These are phyloP conservation scores for Xanthoceras sorbifolium DNA, from an alignment of 345 rosid species.

Conservation along the genomic window DNA sequence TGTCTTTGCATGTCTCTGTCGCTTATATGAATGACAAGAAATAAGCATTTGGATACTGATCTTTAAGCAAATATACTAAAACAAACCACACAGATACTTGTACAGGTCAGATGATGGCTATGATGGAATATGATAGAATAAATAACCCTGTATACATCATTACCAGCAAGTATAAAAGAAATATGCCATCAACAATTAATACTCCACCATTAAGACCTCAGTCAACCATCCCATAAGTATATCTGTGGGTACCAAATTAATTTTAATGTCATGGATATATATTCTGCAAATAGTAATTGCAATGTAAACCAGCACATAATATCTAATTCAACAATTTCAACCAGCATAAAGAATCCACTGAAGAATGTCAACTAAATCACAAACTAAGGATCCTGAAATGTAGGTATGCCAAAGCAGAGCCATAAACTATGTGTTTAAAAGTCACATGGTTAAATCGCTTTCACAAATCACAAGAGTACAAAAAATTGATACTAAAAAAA, in stretches of 20 bases:
- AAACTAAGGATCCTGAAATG: not conserved
- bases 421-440: no score
- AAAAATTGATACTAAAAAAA: conserved; percentile 1
- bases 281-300: not conserved
- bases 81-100: not conserved
- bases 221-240: not conserved
- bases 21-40: not conserved
- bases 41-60: not conserved
- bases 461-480: not conserved
- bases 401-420: not conserved
- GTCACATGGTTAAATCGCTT: not conserved
- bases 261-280: not conserved
- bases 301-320: not conserved
- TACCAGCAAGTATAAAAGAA: not conserved
- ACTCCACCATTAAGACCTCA: not conserved
- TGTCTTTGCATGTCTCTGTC: not conserved
- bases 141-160: not conserved
- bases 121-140: not conserved
- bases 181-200: not conserved
- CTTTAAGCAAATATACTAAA: not conserved
- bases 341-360: not conserved
- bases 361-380: not conserved
- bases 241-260: not conserved
- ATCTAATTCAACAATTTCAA: not conserved
- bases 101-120: not conserved